phyloP scores from a whole-genome alignment of 805 yeast genomes.

The Saturnispora sanitii region DNA sequence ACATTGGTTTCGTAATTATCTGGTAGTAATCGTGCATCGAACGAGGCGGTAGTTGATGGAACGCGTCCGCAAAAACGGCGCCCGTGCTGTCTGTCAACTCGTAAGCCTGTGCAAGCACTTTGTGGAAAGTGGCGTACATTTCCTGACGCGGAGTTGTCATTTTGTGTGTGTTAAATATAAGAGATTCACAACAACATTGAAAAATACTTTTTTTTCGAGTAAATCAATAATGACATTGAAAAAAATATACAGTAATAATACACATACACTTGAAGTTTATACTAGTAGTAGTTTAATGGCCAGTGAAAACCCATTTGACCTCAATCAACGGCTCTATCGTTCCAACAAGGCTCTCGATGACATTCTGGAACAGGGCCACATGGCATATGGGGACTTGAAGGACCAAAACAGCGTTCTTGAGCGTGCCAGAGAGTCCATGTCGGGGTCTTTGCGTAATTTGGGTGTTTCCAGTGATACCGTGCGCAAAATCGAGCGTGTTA shows the following conservation, averaged over 20 bases:
- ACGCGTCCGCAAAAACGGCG: slow-evolving; percentile 28
- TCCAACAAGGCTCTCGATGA: slow-evolving; percentile 82
- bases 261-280: not conserved
- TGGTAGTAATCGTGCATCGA: slow-evolving; percentile 71
- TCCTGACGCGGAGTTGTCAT: not conserved
- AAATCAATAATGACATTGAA: not conserved
- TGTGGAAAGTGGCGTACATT: not conserved
- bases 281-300: not conserved
- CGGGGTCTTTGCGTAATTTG: slow-evolving; percentile 61
- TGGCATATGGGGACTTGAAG: slow-evolving; percentile 74
- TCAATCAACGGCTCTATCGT: slow-evolving; percentile 20
- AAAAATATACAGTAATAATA: too few species aligned
- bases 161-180: not conserved
- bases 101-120: slow-evolving; percentile 17
- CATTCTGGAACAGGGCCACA: slow-evolving; percentile 80
- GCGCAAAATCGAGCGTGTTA: slow-evolving; percentile 65
- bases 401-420: slow-evolving; percentile 71
- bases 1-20: slow-evolving; percentile 69
- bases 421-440: slow-evolving; percentile 52
- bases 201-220: too few species aligned
- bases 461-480: slow-evolving; percentile 86
- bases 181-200: too few species aligned
- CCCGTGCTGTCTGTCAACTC: slow-evolving; percentile 22
- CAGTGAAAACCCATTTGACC: slow-evolving; percentile 4
- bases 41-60: slow-evolving; percentile 68